Percentiles rank a stretch among this genome's conserved stretches.
Evolutionary conservation across 2,329 filamentous ascomycete species (phyloP).

Genomic region (Paraconiothyrium sp.): DNA sequence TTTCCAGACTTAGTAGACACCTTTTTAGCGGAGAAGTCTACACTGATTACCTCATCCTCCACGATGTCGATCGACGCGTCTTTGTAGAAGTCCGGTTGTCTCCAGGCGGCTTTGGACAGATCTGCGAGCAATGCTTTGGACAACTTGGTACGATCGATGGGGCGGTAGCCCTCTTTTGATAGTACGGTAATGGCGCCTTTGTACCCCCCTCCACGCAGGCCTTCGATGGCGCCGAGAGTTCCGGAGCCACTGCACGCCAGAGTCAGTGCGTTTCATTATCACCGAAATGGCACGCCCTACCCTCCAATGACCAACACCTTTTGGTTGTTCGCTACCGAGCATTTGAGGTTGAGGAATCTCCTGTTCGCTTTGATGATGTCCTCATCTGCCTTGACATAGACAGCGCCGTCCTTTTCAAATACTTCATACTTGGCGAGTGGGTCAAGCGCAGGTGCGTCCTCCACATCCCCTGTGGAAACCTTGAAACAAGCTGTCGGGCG

Average conservation of each 20-base stretch:
- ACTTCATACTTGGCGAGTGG: conserved; percentile 85
- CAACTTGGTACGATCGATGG: conserved; percentile 93
- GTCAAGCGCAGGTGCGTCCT: conserved; percentile 92
- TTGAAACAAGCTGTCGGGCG: conserved; percentile 82
- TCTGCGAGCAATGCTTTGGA: conserved; percentile 93
- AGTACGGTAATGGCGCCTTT: conserved; percentile 83
- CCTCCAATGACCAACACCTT: conserved; percentile 28
- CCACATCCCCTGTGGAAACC: conserved; percentile 86
- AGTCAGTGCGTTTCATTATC: conserved; percentile 17
- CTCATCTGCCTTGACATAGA: conserved; percentile 86
- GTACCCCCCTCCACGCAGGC: conserved; percentile 82
- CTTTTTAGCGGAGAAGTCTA: conserved; percentile 79
- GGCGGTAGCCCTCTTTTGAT: conserved; percentile 82
- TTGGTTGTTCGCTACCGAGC: conserved; percentile 56
- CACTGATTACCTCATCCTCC: conserved; percentile 70
- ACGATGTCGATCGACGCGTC: conserved; percentile 66
- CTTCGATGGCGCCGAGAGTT: conserved; percentile 81
- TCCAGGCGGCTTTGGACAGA: conserved; percentile 77
- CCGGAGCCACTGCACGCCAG: conserved; percentile 72
- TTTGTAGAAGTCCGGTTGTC: conserved; percentile 80
- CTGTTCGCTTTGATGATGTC: conserved; percentile 78
- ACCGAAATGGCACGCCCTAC: conserved; percentile 19
- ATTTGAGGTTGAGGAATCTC: conserved; percentile 77
- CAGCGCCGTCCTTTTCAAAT: conserved; percentile 79
- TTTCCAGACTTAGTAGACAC: conserved; percentile 79